Evolutionary conservation across 345 rosid genomes (phyloP), one percentile per base, ranked within the genome.

Genomic region (Gossypium anomalum): DNA sequence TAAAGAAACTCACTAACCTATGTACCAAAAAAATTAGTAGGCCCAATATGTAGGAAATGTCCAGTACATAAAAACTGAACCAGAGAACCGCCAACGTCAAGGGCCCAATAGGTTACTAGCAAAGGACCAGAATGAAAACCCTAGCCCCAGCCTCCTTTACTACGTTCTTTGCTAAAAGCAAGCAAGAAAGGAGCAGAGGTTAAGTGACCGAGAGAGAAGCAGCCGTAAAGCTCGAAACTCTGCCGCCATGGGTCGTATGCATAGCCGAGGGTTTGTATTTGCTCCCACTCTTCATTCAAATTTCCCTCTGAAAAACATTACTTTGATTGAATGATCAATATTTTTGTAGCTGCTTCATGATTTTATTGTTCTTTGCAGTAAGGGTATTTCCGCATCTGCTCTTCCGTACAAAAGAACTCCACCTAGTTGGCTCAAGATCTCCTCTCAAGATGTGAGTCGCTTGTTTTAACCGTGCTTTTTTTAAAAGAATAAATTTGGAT

Each of bases 341-440:
- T 45, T 19, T 17, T 45, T 56, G 12, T 53, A 10, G 9, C 19
- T 67, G n/a, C 25, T 25, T 62, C 9, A 22, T 66, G n/a, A 29
- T 59, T 44, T 20, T 25, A 20, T 72, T 61, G 4, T 69, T 74
- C 53, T 9, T 41, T 45, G 13, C 80, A 88, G 91, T 20, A 92
- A 92, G 88, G 96, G 97, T 73, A 90, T 92, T 64, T 92, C 97
- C 0, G 90, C 97, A 51, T 90, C 97, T n/a, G 96, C 97, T 76
- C 72, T 90, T 78, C 97, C 96, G 0, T 92, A 90, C 88, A 92
- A 92, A 85, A 79, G 96, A 57, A 90, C 97, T 7, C 84, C 96
- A 2, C 96, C 96, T 1, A 80, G 86, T 23, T 92, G 97, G 97
- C 86, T 92, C 69, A 92, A 92, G 85, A 85, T 83, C 75, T 82